Percentiles rank a stretch among this genome's conserved stretches.
phyloP scores from a whole-genome alignment of 345 rosid genomes.

The Kernera saxatilis region DNA sequence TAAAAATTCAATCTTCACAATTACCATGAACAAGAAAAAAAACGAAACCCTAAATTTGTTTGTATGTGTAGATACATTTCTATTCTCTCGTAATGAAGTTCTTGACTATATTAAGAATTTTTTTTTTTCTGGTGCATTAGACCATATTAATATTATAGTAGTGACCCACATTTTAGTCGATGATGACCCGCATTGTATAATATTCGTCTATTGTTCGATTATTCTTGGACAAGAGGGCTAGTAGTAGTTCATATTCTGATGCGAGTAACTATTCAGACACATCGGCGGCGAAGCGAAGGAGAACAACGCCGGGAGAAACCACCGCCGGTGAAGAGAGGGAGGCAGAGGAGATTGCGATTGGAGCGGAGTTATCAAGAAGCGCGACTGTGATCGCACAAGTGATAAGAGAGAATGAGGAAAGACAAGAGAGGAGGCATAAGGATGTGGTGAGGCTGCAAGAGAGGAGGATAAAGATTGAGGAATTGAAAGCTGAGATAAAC shows the following conservation, averaged over 20 bases:
- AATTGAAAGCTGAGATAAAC: slow-evolving; percentile 51
- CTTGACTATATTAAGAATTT: no score
- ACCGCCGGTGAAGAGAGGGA: neutral
- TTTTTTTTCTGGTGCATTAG: no score
- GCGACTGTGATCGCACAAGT: slow-evolving; percentile 67
- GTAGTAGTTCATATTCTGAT: slow-evolving; percentile 51
- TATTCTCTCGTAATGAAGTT: neutral
- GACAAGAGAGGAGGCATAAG: slow-evolving; percentile 57
- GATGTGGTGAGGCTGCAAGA: slow-evolving; percentile 51
- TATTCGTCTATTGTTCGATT: neutral
- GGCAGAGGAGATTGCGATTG: slow-evolving; percentile 24
- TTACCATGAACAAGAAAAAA: neutral
- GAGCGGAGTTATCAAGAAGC: slow-evolving; percentile 50
- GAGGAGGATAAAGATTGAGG: slow-evolving; percentile 56
- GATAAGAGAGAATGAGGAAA: slow-evolving; percentile 50
- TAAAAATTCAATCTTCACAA: neutral
- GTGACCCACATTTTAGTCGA: neutral
- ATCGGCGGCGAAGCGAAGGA: slow-evolving; percentile 47
- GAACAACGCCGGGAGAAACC: slow-evolving; percentile 6
- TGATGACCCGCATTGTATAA: no score
- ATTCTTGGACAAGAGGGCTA: slow-evolving; percentile 18
- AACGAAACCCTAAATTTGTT: neutral
- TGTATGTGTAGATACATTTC: neutral
- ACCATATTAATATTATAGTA: neutral
- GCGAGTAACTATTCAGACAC: slow-evolving; percentile 53